Conservation (phyloP, 345 rosid species). For the Eucalyptus regnans region DNA sequence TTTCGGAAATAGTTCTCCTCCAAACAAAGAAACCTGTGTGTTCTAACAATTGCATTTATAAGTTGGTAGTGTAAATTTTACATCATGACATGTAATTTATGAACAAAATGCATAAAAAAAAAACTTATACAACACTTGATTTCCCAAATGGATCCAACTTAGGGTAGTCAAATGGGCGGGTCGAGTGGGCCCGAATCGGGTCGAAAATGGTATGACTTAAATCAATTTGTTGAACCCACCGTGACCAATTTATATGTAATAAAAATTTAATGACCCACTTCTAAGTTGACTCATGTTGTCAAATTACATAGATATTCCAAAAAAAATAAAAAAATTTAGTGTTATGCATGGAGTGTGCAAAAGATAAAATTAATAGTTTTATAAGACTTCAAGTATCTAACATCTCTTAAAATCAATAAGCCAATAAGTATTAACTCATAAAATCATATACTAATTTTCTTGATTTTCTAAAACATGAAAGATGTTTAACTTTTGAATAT, state of each 20-base stretch:
- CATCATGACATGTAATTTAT: not conserved
- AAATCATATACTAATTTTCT: not conserved
- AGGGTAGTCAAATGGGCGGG: not conserved
- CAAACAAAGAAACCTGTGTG: not conserved
- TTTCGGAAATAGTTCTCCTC: not conserved
- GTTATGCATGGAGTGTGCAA: not conserved
- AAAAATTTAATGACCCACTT: rapidly evolving
- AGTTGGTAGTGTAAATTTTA: not conserved
- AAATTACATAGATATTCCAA: not conserved
- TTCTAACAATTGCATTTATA: not conserved
- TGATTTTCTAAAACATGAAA: not conserved
- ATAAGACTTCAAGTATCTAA: not conserved
- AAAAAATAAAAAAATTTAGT: not conserved
- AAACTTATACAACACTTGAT: not conserved
- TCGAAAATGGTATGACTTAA: not conserved
- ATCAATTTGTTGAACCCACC: not conserved
- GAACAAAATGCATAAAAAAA: not conserved
- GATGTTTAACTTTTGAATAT: not conserved
- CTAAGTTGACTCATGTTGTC: not conserved
- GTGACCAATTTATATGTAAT: not conserved
- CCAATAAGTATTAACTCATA: not conserved
- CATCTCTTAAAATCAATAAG: not conserved
- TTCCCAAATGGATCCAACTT: not conserved
- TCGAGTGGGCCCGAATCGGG: not conserved
- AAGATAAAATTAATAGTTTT: not conserved